phyloP scores from a whole-genome alignment of 805 yeast species.

The Yamadazyma paraphyllophila region DNA sequence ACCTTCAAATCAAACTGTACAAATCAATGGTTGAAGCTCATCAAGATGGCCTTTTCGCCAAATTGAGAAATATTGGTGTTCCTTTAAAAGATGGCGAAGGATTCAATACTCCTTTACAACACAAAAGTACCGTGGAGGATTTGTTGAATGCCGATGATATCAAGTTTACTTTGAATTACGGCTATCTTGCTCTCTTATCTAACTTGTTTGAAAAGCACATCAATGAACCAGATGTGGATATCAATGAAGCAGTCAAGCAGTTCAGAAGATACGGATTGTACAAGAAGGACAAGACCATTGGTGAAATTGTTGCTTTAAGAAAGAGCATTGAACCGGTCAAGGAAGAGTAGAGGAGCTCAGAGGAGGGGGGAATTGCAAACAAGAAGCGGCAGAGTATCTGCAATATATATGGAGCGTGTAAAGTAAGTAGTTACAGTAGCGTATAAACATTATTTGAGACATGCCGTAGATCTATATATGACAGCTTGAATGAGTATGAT shows the following conservation, averaged over 20 bases:
- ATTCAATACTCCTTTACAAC: conserved; percentile 55
- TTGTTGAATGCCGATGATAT: conserved; percentile 19
- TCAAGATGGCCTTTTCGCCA: conserved; percentile 64
- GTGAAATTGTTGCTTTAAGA: conserved; percentile 38
- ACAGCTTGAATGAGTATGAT: no score
- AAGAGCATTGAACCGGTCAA: conserved; percentile 18
- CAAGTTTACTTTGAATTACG: conserved; percentile 55
- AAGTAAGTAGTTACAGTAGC: no score
- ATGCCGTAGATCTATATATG: no score
- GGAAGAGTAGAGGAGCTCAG: background rate
- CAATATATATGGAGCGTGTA: no score
- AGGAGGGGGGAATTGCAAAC: background rate
- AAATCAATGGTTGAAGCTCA: conserved; percentile 81
- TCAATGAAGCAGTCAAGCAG: conserved; percentile 49
- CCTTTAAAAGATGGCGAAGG: conserved; percentile 80
- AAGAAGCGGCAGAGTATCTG: no score
- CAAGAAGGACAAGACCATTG: conserved; percentile 42
- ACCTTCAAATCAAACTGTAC: conserved; percentile 55
- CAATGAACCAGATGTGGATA: conserved; percentile 36
- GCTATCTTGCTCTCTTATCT: conserved; percentile 53
- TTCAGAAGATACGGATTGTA: conserved; percentile 68
- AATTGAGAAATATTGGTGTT: conserved; percentile 58
- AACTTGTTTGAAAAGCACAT: conserved; percentile 42
- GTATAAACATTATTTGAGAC: no score
- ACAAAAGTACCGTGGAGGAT: conserved; percentile 28